Evolutionary conservation across 1,284 basidiomycete genomes (phyloP).

Genomic region (Moesziomyces sp.): DNA sequence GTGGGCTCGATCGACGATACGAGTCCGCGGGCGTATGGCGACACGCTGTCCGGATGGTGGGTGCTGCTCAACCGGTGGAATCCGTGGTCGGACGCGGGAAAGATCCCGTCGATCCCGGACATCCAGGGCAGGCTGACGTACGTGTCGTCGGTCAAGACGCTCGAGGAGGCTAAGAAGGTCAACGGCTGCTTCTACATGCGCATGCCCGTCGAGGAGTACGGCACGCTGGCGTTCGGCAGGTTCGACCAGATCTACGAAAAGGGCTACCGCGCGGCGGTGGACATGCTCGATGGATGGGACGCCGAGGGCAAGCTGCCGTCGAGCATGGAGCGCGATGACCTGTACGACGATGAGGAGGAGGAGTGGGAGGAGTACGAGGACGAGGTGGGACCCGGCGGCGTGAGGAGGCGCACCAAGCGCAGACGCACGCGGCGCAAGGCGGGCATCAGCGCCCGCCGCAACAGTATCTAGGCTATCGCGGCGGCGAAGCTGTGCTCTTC

Average conservation of each 20-base stretch:
- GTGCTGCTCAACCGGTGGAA: slow-evolving; percentile 86
- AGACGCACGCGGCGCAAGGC: slow-evolving; percentile 21
- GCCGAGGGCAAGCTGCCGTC: slow-evolving; percentile 83
- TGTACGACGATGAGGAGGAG: slow-evolving; percentile 18
- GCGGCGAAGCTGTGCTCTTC: no score
- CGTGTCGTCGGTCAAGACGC: slow-evolving; percentile 91
- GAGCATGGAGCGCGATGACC: slow-evolving; percentile 71
- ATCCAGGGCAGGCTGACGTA: slow-evolving; percentile 95
- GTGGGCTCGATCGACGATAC: slow-evolving; percentile 97
- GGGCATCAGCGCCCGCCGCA: slow-evolving; percentile 51
- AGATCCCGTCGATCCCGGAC: slow-evolving; percentile 91
- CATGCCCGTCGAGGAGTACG: slow-evolving; percentile 79
- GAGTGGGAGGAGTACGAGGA: slow-evolving; percentile 24
- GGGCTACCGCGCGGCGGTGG: slow-evolving; percentile 81
- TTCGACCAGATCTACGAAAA: slow-evolving; percentile 76
- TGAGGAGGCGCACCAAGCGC: slow-evolving; percentile 11
- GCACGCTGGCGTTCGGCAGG: slow-evolving; percentile 69
- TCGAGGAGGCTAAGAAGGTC: slow-evolving; percentile 91
- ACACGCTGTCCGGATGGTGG: slow-evolving; percentile 97
- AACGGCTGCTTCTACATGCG: slow-evolving; percentile 90
- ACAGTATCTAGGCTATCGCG: slow-evolving; percentile 36
- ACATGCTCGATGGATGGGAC: slow-evolving; percentile 81
- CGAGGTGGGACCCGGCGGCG: slow-evolving; percentile 3
- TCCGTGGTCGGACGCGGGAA: slow-evolving; percentile 74
- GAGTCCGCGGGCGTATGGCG: slow-evolving; percentile 91